A percentile compares a stretch with the other conserved stretches of the same genome.
phyloP scores from a whole-genome alignment of 208 protist genomes.

The Eutreptiella sp. region DNA sequence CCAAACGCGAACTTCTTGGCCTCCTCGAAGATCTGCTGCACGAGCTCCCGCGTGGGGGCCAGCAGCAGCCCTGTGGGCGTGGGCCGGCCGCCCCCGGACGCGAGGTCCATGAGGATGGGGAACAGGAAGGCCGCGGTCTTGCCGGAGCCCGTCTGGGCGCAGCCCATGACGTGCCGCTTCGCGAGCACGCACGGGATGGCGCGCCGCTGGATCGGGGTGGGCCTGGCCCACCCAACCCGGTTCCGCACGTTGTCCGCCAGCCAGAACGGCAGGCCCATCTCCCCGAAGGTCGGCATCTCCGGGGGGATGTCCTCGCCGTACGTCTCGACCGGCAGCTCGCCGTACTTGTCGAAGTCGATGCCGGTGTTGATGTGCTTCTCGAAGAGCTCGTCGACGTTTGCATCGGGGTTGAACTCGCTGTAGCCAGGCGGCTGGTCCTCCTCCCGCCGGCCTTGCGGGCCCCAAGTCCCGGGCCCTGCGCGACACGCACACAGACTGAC shows the following conservation, averaged over 20 bases:
- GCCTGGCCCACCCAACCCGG: constrained; percentile 56
- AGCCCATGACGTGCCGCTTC: constrained; percentile 77
- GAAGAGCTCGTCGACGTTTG: constrained; percentile 27
- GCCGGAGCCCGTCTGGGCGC: constrained; percentile 92
- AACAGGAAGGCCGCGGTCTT: constrained; percentile 98
- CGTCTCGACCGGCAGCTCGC: constrained; percentile 77
- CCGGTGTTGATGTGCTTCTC: constrained; percentile 14
- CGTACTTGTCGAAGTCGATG: constrained; percentile 85
- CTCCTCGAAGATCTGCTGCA: constrained; percentile 94
- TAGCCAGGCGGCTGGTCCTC: too few relatives aligned
- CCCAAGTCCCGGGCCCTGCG: too few relatives aligned
- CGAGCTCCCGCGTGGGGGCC: constrained; percentile 94
- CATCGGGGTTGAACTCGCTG: too few relatives aligned
- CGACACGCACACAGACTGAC: too few relatives aligned
- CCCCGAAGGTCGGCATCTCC: constrained; percentile 37
- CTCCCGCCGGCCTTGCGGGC: too few relatives aligned
- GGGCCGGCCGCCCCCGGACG: constrained; percentile 49
- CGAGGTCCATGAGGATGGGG: constrained; percentile 80
- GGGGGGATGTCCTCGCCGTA: too few relatives aligned
- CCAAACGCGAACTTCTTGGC: constrained; percentile 91
- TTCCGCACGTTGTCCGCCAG: constrained; percentile 64
- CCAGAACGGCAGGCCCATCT: constrained; percentile 42
- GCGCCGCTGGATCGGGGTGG: constrained; percentile 83
- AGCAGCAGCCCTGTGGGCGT: constrained; percentile 86
- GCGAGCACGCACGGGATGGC: constrained; percentile 65